Percentiles rank a stretch among this genome's conserved stretches.
These are phyloP conservation scores for Pilaira anomala DNA, from an alignment of 192 early-diverging fungal genomes.

Conservation along the genomic window DNA sequence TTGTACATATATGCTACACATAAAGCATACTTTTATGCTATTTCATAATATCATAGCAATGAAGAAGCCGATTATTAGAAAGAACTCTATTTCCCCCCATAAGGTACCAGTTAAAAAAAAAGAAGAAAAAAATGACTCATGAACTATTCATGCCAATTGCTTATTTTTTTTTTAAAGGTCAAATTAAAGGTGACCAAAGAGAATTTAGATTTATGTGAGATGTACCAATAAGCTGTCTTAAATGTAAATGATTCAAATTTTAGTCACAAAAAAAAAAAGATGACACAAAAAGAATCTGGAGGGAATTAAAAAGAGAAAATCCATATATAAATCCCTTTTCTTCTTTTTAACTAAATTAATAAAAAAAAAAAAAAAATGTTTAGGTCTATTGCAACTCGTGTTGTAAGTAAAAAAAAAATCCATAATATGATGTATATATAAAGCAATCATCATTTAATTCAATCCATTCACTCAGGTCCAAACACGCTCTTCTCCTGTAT, in stretches of 20 bases:
- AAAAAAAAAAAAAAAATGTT: constrained; percentile 6
- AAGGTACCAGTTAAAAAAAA: too few species aligned
- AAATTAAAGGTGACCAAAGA: too few species aligned
- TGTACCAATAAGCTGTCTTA: constrained; percentile 2
- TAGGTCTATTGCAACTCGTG: constrained; percentile 13
- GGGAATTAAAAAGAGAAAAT: too few species aligned
- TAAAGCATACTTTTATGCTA: too few species aligned
- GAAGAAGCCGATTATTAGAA: too few species aligned
- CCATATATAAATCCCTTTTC: constrained; percentile 3
- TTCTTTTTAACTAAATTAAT: neutral
- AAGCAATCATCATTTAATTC: neutral
- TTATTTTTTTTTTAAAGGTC: too few species aligned
- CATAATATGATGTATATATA: neutral
- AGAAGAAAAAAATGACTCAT: too few species aligned
- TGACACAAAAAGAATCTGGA: constrained; percentile 10
- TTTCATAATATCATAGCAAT: too few species aligned
- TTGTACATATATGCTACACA: too few species aligned
- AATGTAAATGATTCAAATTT: constrained; percentile 16
- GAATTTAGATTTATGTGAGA: neutral
- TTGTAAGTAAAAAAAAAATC: neutral
- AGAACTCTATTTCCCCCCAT: too few species aligned
- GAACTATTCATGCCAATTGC: too few species aligned
- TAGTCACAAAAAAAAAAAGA: constrained; percentile 4
- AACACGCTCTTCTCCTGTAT: constrained; percentile 5
- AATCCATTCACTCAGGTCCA: neutral